These are phyloP conservation scores for Penicillium sp. DNA, from an alignment of 2,329 filamentous ascomycete species.

Conservation along the genomic window DNA sequence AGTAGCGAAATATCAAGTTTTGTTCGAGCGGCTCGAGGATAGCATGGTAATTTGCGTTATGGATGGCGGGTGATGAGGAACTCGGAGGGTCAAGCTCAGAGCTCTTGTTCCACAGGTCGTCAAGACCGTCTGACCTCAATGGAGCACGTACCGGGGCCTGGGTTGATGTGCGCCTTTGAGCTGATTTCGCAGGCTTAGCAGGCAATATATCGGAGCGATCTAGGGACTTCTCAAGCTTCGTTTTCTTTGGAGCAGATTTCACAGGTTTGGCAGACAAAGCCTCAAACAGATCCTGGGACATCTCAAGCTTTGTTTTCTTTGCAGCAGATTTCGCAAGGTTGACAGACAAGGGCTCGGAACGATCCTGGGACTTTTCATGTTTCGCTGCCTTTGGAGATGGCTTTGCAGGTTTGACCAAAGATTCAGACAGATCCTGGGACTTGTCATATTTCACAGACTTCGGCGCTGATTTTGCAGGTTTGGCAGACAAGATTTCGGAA, in stretches of 20 bases:
- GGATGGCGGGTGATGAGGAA: neutral
- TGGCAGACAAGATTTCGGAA: neutral
- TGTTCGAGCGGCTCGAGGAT: neutral
- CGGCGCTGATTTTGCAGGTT: neutral
- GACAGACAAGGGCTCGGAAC: neutral
- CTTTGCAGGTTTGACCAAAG: neutral
- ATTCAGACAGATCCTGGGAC: neutral
- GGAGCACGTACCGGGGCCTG: neutral
- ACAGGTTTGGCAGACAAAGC: neutral
- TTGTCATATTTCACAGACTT: neutral
- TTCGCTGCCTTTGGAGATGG: neutral
- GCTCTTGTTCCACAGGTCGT: neutral
- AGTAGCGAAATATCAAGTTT: conserved; percentile 5
- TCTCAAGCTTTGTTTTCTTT: neutral
- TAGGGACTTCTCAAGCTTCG: neutral
- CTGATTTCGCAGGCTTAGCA: neutral
- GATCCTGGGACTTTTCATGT: neutral
- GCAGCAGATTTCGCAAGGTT: neutral
- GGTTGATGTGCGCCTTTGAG: neutral
- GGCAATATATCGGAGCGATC: neutral
- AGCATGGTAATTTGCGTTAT: neutral
- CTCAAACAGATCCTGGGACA: neutral
- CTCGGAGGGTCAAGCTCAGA: neutral
- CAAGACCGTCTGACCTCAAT: neutral
- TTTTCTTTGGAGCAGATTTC: neutral